Base-by-base conservation (phyloP, 371 early-diverging fungal genomes). In the Chytridiales sp. region DNA sequence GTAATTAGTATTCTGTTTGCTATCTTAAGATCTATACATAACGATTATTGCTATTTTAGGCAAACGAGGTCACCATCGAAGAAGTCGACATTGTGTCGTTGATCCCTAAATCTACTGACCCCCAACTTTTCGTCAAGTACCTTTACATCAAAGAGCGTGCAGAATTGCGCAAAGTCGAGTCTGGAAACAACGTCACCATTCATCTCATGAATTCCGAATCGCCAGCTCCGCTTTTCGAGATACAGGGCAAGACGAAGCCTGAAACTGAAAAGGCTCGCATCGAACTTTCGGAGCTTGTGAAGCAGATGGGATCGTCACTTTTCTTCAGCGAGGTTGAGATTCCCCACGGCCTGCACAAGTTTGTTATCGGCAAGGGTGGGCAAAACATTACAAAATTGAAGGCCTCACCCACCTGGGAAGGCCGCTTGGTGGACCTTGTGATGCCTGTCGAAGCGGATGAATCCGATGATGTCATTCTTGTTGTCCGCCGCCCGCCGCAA, bases 311-410 rank as follows among this genome's bases (percentile, higher is more conserved):
- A 13, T 26, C 42, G 17, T 21, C 47, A 2, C 56, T 76, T 27
- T 77, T 80, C 64, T 87, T 93, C 64, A 81, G 81, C 47, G 76
- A 80, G 40, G 85, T 90, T 46, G 81, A 85, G 27, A 83, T 94
- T 30, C 90, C 92, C 48, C 83, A 85, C 43, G 87, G 87, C 36
- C 73, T 93, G 53, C 91, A 91, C 68, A 80, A 86, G 35, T 85
- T 85, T 72, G 85, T 94, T 49, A 75, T 85, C 27, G 89, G 91
- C 31, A 85, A 85, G 59, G 87, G 87, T 53, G 92, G 90, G n/a
- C 78, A 82, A 61, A 88, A 86, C 65, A 76, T 91, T 9, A 50
- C 50, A 11, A 75, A 75, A 50, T 53, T 78, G 49, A 71, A 70
- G 56, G 66, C 60, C 21, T 65, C 51, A 41, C 57, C 67, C 19